A percentile compares a stretch with the other conserved stretches of the same genome.
These are phyloP conservation scores for Exserohilum rostratum DNA, from an alignment of 2,329 filamentous ascomycete species.

Conservation along the genomic window DNA sequence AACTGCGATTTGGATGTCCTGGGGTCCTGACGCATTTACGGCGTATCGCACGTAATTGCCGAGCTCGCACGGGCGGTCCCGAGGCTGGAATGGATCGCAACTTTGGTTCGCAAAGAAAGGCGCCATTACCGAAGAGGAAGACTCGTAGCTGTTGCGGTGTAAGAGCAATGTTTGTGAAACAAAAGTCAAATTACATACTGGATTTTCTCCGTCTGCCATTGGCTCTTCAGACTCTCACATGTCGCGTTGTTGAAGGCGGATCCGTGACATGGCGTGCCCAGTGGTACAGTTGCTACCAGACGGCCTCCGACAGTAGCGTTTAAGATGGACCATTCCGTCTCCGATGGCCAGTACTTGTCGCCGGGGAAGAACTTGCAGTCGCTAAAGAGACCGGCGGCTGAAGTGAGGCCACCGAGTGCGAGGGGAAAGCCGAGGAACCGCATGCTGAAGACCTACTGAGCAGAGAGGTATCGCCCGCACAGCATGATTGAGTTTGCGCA, in stretches of 20 bases:
- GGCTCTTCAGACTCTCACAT: slow-evolving; percentile 19
- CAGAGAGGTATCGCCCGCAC: not conserved
- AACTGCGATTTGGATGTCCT: slow-evolving; percentile 23
- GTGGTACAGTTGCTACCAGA: slow-evolving; percentile 28
- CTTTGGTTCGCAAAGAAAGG: slow-evolving; percentile 32
- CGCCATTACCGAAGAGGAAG: slow-evolving; percentile 34
- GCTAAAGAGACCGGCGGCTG: slow-evolving; percentile 1
- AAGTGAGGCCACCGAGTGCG: slow-evolving; percentile 9
- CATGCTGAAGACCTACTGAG: slow-evolving; percentile 2
- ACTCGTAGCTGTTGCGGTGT: slow-evolving; percentile 16
- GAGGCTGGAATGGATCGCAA: slow-evolving; percentile 29
- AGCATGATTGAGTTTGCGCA: not conserved
- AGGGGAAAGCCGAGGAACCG: slow-evolving; percentile 1
- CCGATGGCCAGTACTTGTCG: slow-evolving; percentile 28
- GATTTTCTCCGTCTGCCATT: slow-evolving; percentile 23
- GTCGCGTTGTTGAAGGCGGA: slow-evolving; percentile 17
- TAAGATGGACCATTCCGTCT: slow-evolving; percentile 22
- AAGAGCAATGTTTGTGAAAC: not conserved
- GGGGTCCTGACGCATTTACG: slow-evolving; percentile 20
- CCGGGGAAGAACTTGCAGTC: slow-evolving; percentile 33
- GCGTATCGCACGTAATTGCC: slow-evolving; percentile 32
- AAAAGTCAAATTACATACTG: slow-evolving; percentile 11
- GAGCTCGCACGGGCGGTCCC: slow-evolving; percentile 24
- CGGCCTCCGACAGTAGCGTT: slow-evolving; percentile 26
- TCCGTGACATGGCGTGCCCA: slow-evolving; percentile 29